phyloP scores from a whole-genome alignment of 2,329 filamentous ascomycete genomes.

The Tolypocladium album region DNA sequence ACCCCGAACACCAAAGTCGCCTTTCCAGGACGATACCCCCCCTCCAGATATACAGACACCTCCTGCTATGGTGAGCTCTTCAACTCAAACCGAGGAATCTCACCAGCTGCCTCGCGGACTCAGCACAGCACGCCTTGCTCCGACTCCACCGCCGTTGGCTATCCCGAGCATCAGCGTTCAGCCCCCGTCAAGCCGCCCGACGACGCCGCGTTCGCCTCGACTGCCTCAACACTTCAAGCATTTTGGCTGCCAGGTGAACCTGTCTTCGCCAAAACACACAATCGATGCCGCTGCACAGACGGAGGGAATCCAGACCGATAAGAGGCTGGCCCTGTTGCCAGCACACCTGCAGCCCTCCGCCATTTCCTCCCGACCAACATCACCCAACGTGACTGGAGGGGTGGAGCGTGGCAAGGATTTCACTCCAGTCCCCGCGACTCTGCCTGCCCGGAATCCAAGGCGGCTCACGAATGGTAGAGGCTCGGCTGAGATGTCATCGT shows the following conservation, averaged over 20 bases:
- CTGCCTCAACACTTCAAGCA: slow-evolving; percentile 78
- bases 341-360: slow-evolving; percentile 69
- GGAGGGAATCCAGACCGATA: slow-evolving; percentile 79
- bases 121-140: slow-evolving; percentile 14
- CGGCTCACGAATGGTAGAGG: slow-evolving; percentile 38
- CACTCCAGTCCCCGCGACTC: slow-evolving; percentile 38
- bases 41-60: slow-evolving; percentile 19
- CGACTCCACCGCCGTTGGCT: slow-evolving; percentile 30
- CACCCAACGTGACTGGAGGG: slow-evolving; percentile 30
- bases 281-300: slow-evolving; percentile 56
- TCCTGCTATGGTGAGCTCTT: slow-evolving; percentile 37
- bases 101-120: slow-evolving; percentile 5
- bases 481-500: slow-evolving; percentile 37
- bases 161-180: slow-evolving; percentile 89
- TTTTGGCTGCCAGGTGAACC: slow-evolving; percentile 66
- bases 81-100: slow-evolving; percentile 48
- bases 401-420: slow-evolving; percentile 29
- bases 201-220: slow-evolving; percentile 61
- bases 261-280: slow-evolving; percentile 13
- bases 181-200: slow-evolving; percentile 74
- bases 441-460: slow-evolving; percentile 50
- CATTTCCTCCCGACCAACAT: slow-evolving; percentile 51
- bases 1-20: slow-evolving; percentile 51
- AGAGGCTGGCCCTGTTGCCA: slow-evolving; percentile 63
- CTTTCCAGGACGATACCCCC: slow-evolving; percentile 27